Evolutionary conservation across 2,329 filamentous ascomycete species (phyloP), one percentile per base, ranked within the genome.

Genomic region (Dendrostoma leiphaemia): DNA sequence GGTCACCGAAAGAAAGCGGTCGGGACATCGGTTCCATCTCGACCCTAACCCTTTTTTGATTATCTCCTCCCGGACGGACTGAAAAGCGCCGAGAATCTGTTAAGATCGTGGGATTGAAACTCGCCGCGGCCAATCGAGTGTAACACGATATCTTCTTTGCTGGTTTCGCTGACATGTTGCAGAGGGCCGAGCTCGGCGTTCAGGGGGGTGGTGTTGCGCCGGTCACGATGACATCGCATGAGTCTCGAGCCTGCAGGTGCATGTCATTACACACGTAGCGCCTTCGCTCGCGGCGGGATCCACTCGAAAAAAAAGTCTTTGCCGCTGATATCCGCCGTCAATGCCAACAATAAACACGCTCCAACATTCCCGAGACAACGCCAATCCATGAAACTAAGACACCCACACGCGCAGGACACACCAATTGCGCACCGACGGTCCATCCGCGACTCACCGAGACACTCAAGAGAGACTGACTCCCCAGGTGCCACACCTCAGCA

Each of bases 271-370:
- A n/a, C n/a, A n/a, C n/a, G n/a, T 35, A 17, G 17, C 12, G 31
- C 31, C 7, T 21, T 23, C 19, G 29, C 17, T 31, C 19, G 17
- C 40, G 40, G 17, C 31, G 23, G 38, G 48, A 31, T 19, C 29
- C 40, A 26, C 48, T 26, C 40, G 24, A 12, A 23, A 21, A 31
- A 28, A 53, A 28, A 41, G 24, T 40, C 15, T 47, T 40, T 41
- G 43, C 50, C 50, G 50, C 28, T 40, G 43, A 40, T 53, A 53
- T 53, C 50, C 50, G 50, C 35, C 12, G 17, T 19, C 28, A 41
- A 29, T 32, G 44, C 12, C 15, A 12, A 41, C 12, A 28, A 41
- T 13, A 41, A 26, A 40, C 23, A 32, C 32, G 10, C 6, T 31
- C 13, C 31, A 40, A 21, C 23, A 15, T 40, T 24, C 32, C 41